Evolutionary conservation across 2,329 filamentous ascomycete genomes (phyloP), one percentile per base, ranked within the genome.

Genomic region (Colletotrichum gigasporum): DNA sequence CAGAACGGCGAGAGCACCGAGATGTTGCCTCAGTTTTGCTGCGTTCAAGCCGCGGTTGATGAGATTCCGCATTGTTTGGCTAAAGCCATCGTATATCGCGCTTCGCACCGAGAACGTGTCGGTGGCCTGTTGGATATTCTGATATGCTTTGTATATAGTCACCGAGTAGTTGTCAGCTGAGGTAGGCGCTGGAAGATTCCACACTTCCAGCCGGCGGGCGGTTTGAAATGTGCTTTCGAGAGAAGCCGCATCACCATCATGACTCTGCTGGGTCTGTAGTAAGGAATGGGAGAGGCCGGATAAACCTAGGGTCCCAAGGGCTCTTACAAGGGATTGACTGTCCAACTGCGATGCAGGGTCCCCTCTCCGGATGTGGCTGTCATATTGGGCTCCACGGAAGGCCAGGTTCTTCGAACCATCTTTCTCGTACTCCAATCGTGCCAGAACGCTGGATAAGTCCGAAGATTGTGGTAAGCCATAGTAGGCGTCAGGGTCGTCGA

Each of bases 401-500:
- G 96, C 90, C 16, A 99, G 84, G 68, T 92, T 95, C 73, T 96
- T 97, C 52, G 90, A 83, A 0, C 94, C 94, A 69, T 97, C 91
- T 51, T 90, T 90, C 78, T 99, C 96, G 73, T 97, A 95, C 69
- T 97, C 93, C 4, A 98, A 84, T 9, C 92, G 90, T 52, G 91
- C 87, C 63, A 98, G 82, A 1, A 98, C 91, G 10, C 91, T 93
- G 14, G 86, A 83, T 14, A 99, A 79, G 61, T 89, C 94, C 6
- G 93, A 87, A 39, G 87, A 87, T 75, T 96, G 91, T 41, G 92
- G 87, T 7, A 97, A 85, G 4, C 96, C 96, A 73, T 99, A 99
- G 75, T 97, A 99, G 1, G 94, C 91, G 75, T 99, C 96, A 2
- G 94, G 95, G 71, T 99, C 96, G 72, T 97, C 94, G 47, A 99